Conservation (phyloP, 2,329 filamentous ascomycete species). For the Cladobotryum protrusum region DNA sequence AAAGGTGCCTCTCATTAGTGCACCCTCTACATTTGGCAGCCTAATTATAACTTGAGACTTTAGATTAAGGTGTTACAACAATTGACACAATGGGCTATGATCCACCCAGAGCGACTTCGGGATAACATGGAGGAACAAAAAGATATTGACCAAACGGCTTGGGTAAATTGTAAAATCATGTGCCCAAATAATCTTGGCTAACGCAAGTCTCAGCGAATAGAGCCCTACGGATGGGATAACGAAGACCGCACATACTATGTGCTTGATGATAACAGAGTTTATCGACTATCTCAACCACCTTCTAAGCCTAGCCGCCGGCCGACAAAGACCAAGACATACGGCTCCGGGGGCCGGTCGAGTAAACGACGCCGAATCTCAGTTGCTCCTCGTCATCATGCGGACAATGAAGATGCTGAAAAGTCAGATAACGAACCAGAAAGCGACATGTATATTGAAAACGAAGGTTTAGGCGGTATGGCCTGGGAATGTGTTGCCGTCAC, state of each 20-base stretch:
- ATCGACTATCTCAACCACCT: slow-evolving; percentile 74
- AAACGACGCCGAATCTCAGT: slow-evolving; percentile 62
- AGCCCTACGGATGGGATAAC: slow-evolving; percentile 81
- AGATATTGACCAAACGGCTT: slow-evolving; percentile 73
- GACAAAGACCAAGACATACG: slow-evolving; percentile 43
- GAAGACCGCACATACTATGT: slow-evolving; percentile 84
- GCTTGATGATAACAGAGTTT: slow-evolving; percentile 88
- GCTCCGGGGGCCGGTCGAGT: slow-evolving; percentile 55
- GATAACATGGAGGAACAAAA: slow-evolving; percentile 79
- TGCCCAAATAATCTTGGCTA: slow-evolving; percentile 10
- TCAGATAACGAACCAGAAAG: slow-evolving; percentile 22
- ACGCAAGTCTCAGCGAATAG: slow-evolving; percentile 52
- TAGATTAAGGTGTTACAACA: slow-evolving; percentile 76
- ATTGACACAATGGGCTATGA: slow-evolving; percentile 82
- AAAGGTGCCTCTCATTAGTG: slow-evolving; percentile 51
- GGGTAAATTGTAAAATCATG: slow-evolving; percentile 52
- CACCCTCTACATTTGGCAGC: not conserved
- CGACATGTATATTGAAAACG: slow-evolving; percentile 36
- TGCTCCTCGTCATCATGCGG: slow-evolving; percentile 21
- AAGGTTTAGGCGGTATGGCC: slow-evolving; percentile 66
- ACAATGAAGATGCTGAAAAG: slow-evolving; percentile 30
- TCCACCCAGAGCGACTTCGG: slow-evolving; percentile 78
- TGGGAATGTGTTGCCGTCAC: slow-evolving; percentile 92
- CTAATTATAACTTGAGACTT: no score
- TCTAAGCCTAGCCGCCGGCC: slow-evolving; percentile 47